Evolutionary conservation across 2,329 filamentous ascomycete genomes (phyloP).

Genomic region (Paecilomyces niveus): DNA sequence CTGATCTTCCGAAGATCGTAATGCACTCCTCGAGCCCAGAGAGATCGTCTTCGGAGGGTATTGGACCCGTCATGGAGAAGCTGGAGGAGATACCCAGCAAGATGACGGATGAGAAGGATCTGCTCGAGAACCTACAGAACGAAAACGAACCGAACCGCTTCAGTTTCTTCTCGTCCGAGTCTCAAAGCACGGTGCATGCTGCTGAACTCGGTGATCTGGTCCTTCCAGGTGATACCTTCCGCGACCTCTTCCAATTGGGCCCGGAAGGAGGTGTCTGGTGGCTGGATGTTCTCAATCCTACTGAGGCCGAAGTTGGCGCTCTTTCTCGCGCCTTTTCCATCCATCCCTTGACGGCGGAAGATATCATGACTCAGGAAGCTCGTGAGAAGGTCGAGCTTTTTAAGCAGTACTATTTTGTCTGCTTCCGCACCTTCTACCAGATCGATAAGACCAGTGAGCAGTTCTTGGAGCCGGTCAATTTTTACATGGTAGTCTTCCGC

Average conservation of each 20-base stretch:
- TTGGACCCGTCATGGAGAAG: slow-evolving; percentile 15
- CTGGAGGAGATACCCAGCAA: slow-evolving; percentile 28
- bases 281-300: slow-evolving; percentile 88
- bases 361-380: slow-evolving; percentile 90
- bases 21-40: slow-evolving; percentile 18
- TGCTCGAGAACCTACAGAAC: slow-evolving; percentile 31
- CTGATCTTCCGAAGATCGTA: slow-evolving; percentile 30
- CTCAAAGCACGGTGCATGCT: slow-evolving; percentile 88
- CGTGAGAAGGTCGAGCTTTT: slow-evolving; percentile 98
- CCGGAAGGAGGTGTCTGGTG: slow-evolving; percentile 87
- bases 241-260: slow-evolving; percentile 72
- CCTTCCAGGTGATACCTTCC: slow-evolving; percentile 81
- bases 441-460: slow-evolving; percentile 70
- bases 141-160: slow-evolving; percentile 68
- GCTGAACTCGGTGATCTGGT: slow-evolving; percentile 81
- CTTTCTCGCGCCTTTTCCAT: slow-evolving; percentile 94
- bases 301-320: slow-evolving; percentile 76
- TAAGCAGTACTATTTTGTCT: slow-evolving; percentile 95
- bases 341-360: slow-evolving; percentile 90
- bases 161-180: slow-evolving; percentile 93
- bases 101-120: slow-evolving; percentile 24
- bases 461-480: slow-evolving; percentile 90
- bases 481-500: slow-evolving; percentile 94
- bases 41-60: slow-evolving; percentile 21
- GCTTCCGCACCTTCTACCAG: slow-evolving; percentile 88